These are phyloP conservation scores for Lachancea sp. DNA, from an alignment of 805 yeast genomes.

Conservation along the genomic window DNA sequence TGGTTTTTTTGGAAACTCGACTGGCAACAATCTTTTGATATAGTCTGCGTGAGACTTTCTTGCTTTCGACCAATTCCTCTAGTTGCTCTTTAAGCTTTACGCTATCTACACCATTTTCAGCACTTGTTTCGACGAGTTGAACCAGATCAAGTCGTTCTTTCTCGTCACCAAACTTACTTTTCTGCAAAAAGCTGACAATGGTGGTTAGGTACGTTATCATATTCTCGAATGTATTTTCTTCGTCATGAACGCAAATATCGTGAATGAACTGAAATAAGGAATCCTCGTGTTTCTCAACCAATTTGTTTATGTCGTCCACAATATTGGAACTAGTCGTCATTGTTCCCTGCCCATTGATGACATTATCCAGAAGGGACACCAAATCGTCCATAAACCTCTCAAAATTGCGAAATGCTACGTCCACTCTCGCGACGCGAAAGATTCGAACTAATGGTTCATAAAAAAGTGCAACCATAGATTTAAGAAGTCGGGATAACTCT, in stretches of 20 bases:
- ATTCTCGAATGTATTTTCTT: constrained; percentile 61
- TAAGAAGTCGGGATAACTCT: constrained; percentile 65
- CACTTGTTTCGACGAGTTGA: constrained; percentile 26
- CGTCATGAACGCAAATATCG: constrained; percentile 73
- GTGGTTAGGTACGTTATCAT: constrained; percentile 68
- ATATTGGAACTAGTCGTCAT: constrained; percentile 58
- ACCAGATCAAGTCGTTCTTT: constrained; percentile 42
- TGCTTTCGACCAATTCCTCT: constrained; percentile 34
- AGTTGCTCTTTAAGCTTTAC: constrained; percentile 35
- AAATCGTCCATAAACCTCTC: constrained; percentile 64
- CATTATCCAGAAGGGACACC: constrained; percentile 48
- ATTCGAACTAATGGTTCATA: constrained; percentile 68
- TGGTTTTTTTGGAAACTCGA: constrained; percentile 19
- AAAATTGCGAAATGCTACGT: constrained; percentile 57
- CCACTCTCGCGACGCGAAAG: constrained; percentile 60
- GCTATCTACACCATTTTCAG: constrained; percentile 21
- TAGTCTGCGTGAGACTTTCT: constrained; percentile 31
- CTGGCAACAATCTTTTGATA: constrained; percentile 26
- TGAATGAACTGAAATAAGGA: constrained; percentile 71
- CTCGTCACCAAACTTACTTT: constrained; percentile 43
- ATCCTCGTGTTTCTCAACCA: constrained; percentile 68
- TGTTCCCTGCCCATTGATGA: constrained; percentile 35
- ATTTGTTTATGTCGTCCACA: constrained; percentile 48
- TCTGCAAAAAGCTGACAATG: constrained; percentile 56
- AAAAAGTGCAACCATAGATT: constrained; percentile 63